Percentiles rank a stretch among this genome's conserved stretches.
Evolutionary conservation across 208 protist species (phyloP).

Genomic region (Leishmania arabica): DNA sequence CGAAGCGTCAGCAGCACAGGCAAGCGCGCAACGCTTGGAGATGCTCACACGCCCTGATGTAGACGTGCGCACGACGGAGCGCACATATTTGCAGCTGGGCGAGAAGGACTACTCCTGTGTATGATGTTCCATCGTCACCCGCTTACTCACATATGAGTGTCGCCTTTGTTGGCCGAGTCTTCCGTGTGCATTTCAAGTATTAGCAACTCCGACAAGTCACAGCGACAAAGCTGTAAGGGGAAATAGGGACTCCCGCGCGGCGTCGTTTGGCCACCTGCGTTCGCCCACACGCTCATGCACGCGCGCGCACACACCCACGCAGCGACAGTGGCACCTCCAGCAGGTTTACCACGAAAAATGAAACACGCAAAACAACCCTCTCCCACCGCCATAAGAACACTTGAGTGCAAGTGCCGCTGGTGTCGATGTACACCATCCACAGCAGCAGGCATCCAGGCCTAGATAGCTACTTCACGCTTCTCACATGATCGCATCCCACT

Average conservation of each 20-base stretch:
- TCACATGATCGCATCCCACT: not conserved
- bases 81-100: not conserved
- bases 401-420: not conserved
- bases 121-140: not conserved
- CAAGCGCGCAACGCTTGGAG: not conserved
- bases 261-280: not conserved
- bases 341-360: not conserved
- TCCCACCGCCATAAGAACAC: not conserved
- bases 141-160: not conserved
- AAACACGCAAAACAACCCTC: not conserved
- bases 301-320: not conserved
- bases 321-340: not conserved
- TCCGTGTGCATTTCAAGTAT: not conserved
- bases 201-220: not conserved
- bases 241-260: not conserved
- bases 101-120: not conserved
- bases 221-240: conserved; percentile 4
- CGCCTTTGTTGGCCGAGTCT: not conserved
- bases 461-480: not conserved
- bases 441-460: not conserved
- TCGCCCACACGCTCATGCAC: not conserved
- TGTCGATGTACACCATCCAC: not conserved
- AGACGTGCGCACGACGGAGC: not conserved
- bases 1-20: not conserved
- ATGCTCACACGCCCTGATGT: not conserved